Conservation (phyloP, 768 basidiomycete genomes). For the Tylopilus balloui region DNA sequence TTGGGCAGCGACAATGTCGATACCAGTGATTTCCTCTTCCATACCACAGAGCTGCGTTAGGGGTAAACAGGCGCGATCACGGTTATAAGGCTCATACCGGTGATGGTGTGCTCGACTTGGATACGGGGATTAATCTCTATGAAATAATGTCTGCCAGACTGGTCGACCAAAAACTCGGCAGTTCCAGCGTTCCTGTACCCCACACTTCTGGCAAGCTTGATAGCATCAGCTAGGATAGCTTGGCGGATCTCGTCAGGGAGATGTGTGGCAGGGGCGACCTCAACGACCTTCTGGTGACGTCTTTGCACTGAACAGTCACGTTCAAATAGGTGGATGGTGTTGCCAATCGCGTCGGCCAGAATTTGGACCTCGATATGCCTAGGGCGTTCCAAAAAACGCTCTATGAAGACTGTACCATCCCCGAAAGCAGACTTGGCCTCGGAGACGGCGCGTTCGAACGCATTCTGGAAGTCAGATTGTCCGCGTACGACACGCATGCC, state of each 20-base stretch:
- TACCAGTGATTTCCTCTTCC: slow-evolving; percentile 97
- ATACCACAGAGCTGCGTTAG: not conserved
- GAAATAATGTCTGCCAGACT: slow-evolving; percentile 95
- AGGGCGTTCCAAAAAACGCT: slow-evolving; percentile 94
- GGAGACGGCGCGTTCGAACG: slow-evolving; percentile 88
- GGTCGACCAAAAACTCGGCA: slow-evolving; percentile 97
- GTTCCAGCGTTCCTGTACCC: slow-evolving; percentile 97
- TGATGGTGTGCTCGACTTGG: slow-evolving; percentile 99
- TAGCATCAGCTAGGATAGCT: slow-evolving; percentile 84
- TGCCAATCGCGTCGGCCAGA: slow-evolving; percentile 86
- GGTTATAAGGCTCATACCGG: slow-evolving; percentile 50
- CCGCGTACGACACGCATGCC: slow-evolving; percentile 99
- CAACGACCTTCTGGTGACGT: slow-evolving; percentile 98
- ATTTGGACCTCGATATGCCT: slow-evolving; percentile 98
- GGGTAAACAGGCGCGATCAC: not conserved
- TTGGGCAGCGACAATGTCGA: slow-evolving; percentile 98
- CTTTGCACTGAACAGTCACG: slow-evolving; percentile 99
- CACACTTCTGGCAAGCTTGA: slow-evolving; percentile 91
- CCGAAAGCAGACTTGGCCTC: slow-evolving; percentile 98
- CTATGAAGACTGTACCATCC: slow-evolving; percentile 98
- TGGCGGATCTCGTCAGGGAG: slow-evolving; percentile 87
- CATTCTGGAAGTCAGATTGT: slow-evolving; percentile 82
- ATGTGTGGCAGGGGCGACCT: slow-evolving; percentile 95
- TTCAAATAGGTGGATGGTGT: slow-evolving; percentile 97
- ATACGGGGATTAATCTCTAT: slow-evolving; percentile 99